Evolutionary conservation across 768 basidiomycete genomes (phyloP), one percentile per base, ranked within the genome.

Genomic region (Xerocomellus intermedius): DNA sequence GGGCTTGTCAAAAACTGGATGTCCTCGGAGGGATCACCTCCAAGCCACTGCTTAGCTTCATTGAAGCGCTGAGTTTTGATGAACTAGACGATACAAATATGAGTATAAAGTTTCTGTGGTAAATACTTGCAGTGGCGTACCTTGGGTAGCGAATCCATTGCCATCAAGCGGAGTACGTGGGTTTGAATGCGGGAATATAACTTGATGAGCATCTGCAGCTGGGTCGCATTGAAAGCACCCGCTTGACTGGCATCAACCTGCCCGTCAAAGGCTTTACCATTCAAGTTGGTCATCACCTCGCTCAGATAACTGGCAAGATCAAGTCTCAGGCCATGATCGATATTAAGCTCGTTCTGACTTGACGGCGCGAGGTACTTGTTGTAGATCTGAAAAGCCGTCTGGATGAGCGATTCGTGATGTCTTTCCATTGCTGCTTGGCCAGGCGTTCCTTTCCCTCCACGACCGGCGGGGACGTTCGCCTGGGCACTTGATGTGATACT

Each of bases 111-210:
- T 55, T 55, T 53, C 38, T 53, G 36, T 8, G 17, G 24, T 41
- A 49, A 41, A 46, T 24, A 50, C 43, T 38, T 43, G 39, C 22
- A 50, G 19, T 24, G 33, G 64, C 77, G 28, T 64, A 91, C 91
- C 81, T 96, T 96, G 14, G 97, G 97, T n/a, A 99, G 89, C 8
- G 96, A 98, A 72, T 99, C 97, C 52, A 95, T 96, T 17, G 97
- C 94, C 91, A 99, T 96, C 64, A 99, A 69, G 44, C 96, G 84
- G 79, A 98, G 98, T 60, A 98, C 94, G 66, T 98, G 95, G 21
- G 81, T 88, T 74, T 98, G 97, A 52, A 99, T 99, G 53, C 95
- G 85, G 72, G 95, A 95, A 71, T 98, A 99, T 62, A 98, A 73
- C 61, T 83, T 78, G 62, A 99, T 91, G 81, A 98, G 89, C 42